Conservation (phyloP, 1,284 basidiomycete genomes). For the Pseudozyma tsukubaensis region DNA sequence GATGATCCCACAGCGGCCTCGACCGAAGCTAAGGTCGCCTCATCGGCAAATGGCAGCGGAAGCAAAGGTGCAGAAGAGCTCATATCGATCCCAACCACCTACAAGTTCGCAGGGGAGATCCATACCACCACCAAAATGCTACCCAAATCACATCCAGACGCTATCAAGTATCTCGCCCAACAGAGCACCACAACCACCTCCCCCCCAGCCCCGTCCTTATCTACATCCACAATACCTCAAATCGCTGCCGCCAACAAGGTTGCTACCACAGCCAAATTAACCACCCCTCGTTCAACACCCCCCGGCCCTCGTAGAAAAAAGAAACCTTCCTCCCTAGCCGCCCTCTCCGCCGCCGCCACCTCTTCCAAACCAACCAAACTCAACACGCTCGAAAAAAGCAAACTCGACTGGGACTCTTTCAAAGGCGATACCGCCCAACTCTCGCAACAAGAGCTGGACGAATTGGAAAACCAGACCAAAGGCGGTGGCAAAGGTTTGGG, state of each 20-base stretch:
- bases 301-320: conserved; percentile 37
- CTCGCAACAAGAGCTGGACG: conserved; percentile 57
- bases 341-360: conserved; percentile 41
- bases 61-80: conserved; percentile 24
- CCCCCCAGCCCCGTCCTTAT: conserved; percentile 5
- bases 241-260: neutral
- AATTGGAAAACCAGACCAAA: conserved; percentile 66
- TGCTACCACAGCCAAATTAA: neutral
- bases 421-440: conserved; percentile 38
- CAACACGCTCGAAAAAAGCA: conserved; percentile 67
- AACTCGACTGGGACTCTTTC: conserved; percentile 63
- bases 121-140: conserved; percentile 30
- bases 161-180: conserved; percentile 44
- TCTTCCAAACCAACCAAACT: conserved; percentile 57
- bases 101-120: conserved; percentile 54
- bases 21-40: neutral
- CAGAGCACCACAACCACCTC: conserved; percentile 2
- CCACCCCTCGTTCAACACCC: conserved; percentile 5
- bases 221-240: neutral
- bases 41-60: neutral
- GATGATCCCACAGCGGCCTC: neutral
- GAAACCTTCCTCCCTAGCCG: conserved; percentile 49
- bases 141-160: conserved; percentile 54
- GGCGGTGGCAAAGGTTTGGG: conserved; percentile 62
- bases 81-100: conserved; percentile 41